A percentile compares a stretch with the other conserved stretches of the same genome.
Conservation (phyloP, 2,329 filamentous ascomycete genomes). For the Aspergillus sclerotialis region DNA sequence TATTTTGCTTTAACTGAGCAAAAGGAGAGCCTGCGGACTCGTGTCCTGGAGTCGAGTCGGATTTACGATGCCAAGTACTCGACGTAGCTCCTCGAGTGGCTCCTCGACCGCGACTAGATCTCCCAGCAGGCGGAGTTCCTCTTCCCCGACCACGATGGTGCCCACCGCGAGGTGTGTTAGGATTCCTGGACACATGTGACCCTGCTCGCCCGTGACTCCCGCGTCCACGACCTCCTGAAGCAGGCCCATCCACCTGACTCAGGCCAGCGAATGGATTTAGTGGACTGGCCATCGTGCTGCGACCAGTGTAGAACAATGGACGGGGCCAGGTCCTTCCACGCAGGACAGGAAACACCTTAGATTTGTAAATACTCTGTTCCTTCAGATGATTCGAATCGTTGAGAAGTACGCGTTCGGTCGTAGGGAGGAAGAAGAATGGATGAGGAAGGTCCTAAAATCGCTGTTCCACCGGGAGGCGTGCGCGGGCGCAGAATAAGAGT, state of each 20-base stretch:
- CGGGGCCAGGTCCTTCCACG: slow-evolving; percentile 10
- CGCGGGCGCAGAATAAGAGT: slow-evolving; percentile 15
- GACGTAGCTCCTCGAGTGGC: slow-evolving; percentile 3
- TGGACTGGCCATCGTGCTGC: slow-evolving; percentile 25
- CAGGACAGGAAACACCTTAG: too few relatives aligned
- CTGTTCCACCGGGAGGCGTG: slow-evolving; percentile 10
- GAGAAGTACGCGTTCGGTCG: slow-evolving; percentile 3
- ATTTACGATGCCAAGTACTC: slow-evolving; percentile 13
- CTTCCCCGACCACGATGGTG: slow-evolving; percentile 16
- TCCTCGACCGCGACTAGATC: slow-evolving; percentile 14
- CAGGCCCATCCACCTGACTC: slow-evolving; percentile 19
- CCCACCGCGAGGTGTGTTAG: slow-evolving; percentile 10
- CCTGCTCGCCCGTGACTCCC: slow-evolving; percentile 9
- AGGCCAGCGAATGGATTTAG: slow-evolving; percentile 21
- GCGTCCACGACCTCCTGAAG: slow-evolving; percentile 4
- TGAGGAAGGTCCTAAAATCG: slow-evolving; percentile 2
- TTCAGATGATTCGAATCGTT: slow-evolving; percentile 3
- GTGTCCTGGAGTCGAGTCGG: slow-evolving; percentile 7
- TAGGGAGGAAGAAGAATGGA: not conserved
- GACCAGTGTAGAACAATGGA: slow-evolving; percentile 14
- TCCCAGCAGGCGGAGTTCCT: slow-evolving; percentile 7
- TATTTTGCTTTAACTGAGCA: slow-evolving; percentile 15
- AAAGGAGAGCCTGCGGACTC: slow-evolving; percentile 17
- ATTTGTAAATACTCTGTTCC: not conserved
- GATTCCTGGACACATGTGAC: slow-evolving; percentile 12